Base-by-base conservation (phyloP, 208 protist species). In the Polymyxa betae region DNA sequence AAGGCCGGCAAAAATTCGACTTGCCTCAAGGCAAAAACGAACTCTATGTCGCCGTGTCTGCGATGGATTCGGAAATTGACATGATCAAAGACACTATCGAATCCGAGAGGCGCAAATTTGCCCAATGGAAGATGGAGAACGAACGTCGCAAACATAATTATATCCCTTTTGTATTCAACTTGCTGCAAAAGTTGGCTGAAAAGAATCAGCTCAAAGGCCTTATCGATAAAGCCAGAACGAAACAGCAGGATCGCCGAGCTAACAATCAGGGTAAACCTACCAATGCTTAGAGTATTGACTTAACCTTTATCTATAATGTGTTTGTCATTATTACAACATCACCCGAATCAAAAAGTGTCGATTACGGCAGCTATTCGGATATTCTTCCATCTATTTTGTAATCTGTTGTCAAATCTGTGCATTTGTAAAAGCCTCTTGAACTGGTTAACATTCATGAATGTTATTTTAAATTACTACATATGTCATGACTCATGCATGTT, bases 91-190 rank as follows among this genome's bases (percentile, higher is more conserved):
- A 93, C 29, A 93, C 95, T 68, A 92, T 98, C 38, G 92, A 88
- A 5, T 90, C 92, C 90, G 35, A 77, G n/a, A 5, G 40, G 16
- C 72, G 72, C n/a, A 82, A 82, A 49, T 0, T 68, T 0, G 52
- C 0, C 35, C 68, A 77, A 38, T 93, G 89, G 90, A 89, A 95
- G 60, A 89, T 93, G 24, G 98, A 98, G 89, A 99, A 99, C 92
- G 89, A 94, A n/a, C 95, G 97, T 38, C 94, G 98, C 44, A 97
- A 97, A 60, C 97, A 99, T 93, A 98, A 99, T 93, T 99, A 98
- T 94, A 95, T 97, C 20, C 97, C 98, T 12, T 97, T 98, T 93
- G 93, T 99, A 60, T 93, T 98, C 0, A 95, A 96, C 89, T 92
- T 99, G 45, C 92, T 99, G 16, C 96, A 97, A 88, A 90, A 97